These are phyloP conservation scores for Cercospora canescens DNA, from an alignment of 2,329 filamentous ascomycete genomes.

Conservation along the genomic window DNA sequence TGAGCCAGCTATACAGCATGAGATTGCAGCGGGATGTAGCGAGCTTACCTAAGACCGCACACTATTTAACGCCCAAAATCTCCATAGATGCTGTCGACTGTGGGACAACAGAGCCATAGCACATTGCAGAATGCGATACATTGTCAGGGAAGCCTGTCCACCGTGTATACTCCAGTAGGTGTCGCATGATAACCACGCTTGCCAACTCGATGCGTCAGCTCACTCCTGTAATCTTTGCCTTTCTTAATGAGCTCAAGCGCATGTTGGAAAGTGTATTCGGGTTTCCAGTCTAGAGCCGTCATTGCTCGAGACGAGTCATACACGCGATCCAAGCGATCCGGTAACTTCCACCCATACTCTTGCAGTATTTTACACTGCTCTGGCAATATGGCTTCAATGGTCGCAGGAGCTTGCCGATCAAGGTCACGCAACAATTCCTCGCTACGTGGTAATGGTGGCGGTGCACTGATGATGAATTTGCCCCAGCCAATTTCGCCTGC, in stretches of 20 bases:
- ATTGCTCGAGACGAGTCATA: conserved; percentile 21
- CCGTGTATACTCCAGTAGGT: conserved; percentile 22
- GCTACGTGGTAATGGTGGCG: conserved; percentile 18
- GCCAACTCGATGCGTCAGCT: conserved; percentile 14
- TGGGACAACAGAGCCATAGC: too few relatives aligned
- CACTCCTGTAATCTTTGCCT: conserved; percentile 20
- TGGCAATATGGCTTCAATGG: conserved; percentile 5
- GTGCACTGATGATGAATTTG: conserved; percentile 23
- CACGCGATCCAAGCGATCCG: conserved; percentile 18
- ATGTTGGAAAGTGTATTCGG: conserved; percentile 19
- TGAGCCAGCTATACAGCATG: too few relatives aligned
- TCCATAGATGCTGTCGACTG: too few relatives aligned
- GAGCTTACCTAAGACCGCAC: too few relatives aligned
- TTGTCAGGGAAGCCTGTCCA: background rate
- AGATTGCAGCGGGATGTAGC: too few relatives aligned
- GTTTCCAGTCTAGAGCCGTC: conserved; percentile 16
- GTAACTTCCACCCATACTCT: conserved; percentile 19
- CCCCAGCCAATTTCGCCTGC: conserved; percentile 19
- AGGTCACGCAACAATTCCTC: conserved; percentile 4
- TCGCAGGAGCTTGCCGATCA: conserved; percentile 1
- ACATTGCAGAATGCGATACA: too few relatives aligned
- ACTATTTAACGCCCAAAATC: too few relatives aligned
- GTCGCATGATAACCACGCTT: conserved; percentile 22
- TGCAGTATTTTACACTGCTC: conserved; percentile 15
- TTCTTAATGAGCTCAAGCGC: conserved; percentile 14